Conservation (phyloP, 306 rosid species). For the Senna tora region DNA sequence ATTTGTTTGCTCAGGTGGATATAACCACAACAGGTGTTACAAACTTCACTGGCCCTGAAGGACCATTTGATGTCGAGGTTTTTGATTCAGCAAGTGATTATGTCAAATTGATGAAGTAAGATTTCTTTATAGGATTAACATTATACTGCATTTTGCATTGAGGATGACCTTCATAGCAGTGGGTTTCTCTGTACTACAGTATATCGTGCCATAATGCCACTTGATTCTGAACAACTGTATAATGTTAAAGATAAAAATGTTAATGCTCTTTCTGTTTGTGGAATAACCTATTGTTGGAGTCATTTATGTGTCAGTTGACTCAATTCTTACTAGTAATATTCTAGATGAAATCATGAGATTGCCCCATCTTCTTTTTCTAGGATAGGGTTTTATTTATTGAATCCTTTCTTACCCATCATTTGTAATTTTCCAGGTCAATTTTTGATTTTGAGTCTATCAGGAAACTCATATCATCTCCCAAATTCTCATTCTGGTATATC, state of each 20-base stretch:
- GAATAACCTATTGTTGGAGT: slow-evolving; percentile 20
- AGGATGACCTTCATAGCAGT: background rate
- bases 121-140: slow-evolving; percentile 33
- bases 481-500: slow-evolving; percentile 88
- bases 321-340: slow-evolving; percentile 9
- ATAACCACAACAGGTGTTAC: slow-evolving; percentile 63
- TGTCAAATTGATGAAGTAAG: slow-evolving; percentile 88
- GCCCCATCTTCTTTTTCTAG: slow-evolving; percentile 6
- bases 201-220: slow-evolving; percentile 22
- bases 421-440: slow-evolving; percentile 72
- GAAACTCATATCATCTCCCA: slow-evolving; percentile 78
- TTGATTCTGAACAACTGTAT: slow-evolving; percentile 33
- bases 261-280: slow-evolving; percentile 17
- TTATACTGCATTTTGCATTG: slow-evolving; percentile 29
- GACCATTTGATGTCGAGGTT: slow-evolving; percentile 92
- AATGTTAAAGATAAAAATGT: slow-evolving; percentile 22
- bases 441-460: slow-evolving; percentile 80
- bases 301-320: slow-evolving; percentile 20
- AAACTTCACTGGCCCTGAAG: slow-evolving; percentile 91
- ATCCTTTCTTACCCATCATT: slow-evolving; percentile 23
- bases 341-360: background rate
- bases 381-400: slow-evolving; percentile 13
- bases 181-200: slow-evolving; percentile 4
- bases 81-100: slow-evolving; percentile 96
- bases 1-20: slow-evolving; percentile 69